Base-by-base conservation (phyloP, 257 asterid species). In the Solanum clarkiae region DNA sequence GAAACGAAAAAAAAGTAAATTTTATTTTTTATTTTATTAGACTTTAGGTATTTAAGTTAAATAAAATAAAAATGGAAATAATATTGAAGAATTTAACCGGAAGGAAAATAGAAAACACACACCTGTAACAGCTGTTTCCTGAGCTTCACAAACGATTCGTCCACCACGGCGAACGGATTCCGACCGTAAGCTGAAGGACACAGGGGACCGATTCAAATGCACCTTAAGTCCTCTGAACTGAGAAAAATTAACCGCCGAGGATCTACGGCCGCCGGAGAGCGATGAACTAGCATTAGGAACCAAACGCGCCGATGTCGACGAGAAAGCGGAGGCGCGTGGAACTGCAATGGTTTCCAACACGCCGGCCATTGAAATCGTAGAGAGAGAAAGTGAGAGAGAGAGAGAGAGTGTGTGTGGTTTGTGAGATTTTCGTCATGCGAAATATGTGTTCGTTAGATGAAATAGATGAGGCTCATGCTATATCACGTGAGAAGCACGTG, bases 81-180 rank as follows among this genome's bases (percentile, higher is more conserved):
- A 13, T 32, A 32, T 22, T 32, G 24, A 53, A 13, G 70, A 71
- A 72, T 44, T n/a, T 71, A 55, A 72, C 1, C 56, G 56, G 20
- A 44, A 74, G n/a, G 7, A 62, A 47, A 82, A 42, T 51, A 72
- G 29, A 84, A 1, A 22, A 24, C 42, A 16, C 17, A 62, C 29
- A 95, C 99, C 97, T 87, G 88, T 89, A n/a, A 90, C 85, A 22
- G 98, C 91, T 7, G 97, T 91, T 3, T 94, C 89, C 90, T 92
- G 95, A 4, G 99, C 98, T 85, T 95, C 99, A 92, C 99, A 95
- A 26, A 93, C 94, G 81, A 94, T 89, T 80, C 91, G 87, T 71
- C 87, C 80, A 57, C 91, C 93, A 47, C 93, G 88, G 82, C 87
- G 88, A 81, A 86, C 86, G 49, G 87, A 83, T 79, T 81, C 87